phyloP scores from a whole-genome alignment of 495 filamentous ascomycete species.

The Neurospora sp. region DNA sequence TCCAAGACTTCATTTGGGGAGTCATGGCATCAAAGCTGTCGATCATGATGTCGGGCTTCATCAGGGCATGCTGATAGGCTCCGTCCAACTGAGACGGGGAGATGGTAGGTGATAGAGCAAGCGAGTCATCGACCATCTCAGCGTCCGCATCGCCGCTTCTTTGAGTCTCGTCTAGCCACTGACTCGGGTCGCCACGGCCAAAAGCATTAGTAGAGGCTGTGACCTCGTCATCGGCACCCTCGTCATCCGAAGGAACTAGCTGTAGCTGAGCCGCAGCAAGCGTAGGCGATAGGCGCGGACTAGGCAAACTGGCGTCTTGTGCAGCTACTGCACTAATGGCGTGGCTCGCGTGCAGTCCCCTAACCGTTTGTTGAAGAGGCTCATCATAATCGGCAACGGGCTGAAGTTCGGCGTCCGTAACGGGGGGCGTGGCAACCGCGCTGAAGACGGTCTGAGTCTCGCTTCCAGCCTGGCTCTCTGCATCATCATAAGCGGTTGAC shows the following conservation, averaged over 20 bases:
- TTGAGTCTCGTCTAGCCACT: conserved; percentile 21
- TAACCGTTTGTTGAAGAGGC: conserved; percentile 29
- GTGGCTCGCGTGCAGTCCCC: conserved; percentile 29
- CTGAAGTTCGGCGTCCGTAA: conserved; percentile 44
- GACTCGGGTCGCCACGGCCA: conserved; percentile 4
- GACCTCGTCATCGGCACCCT: conserved; percentile 25
- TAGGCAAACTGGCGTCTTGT: conserved; percentile 87
- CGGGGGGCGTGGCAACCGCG: conserved; percentile 47
- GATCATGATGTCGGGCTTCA: conserved; percentile 74
- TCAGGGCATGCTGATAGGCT: conserved; percentile 28
- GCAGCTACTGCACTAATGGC: conserved; percentile 52
- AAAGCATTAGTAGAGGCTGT: conserved; percentile 6
- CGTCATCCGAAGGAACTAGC: conserved; percentile 26
- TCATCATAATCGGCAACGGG: conserved; percentile 37
- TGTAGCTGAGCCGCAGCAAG: conserved; percentile 63
- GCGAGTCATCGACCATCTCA: conserved; percentile 4
- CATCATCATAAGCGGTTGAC: conserved; percentile 36
- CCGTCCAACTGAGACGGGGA: conserved; percentile 11
- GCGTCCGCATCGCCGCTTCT: conserved; percentile 17
- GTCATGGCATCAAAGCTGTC: conserved; percentile 88
- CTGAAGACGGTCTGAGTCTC: conserved; percentile 39
- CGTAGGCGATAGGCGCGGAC: conserved; percentile 88
- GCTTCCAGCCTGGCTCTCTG: conserved; percentile 33
- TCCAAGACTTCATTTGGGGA: conserved; percentile 74
- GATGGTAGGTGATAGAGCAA: neutral